Conservation (phyloP, 805 yeast species). For the Ogataea dorogensis region DNA sequence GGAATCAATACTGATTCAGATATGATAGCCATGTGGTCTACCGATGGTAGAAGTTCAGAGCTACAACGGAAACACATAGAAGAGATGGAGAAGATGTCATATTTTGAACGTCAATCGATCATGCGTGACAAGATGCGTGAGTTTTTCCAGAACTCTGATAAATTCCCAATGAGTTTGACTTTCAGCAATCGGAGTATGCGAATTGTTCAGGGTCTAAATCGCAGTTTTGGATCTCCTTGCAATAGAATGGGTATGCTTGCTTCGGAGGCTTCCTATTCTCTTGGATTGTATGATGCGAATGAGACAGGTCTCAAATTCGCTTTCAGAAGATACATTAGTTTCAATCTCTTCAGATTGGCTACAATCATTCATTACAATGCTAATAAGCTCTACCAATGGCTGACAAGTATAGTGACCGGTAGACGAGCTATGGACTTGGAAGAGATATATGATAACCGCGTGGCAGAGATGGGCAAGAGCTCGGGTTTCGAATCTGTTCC, state of each 20-base stretch:
- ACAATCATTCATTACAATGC: slow-evolving; percentile 29
- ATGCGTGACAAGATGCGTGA: slow-evolving; percentile 48
- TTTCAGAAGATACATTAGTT: slow-evolving; percentile 19
- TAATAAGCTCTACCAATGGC: slow-evolving; percentile 16
- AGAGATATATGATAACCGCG: slow-evolving; percentile 43
- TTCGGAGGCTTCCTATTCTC: slow-evolving; percentile 44
- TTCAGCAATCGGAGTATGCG: slow-evolving; percentile 72
- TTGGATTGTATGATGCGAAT: slow-evolving; percentile 16
- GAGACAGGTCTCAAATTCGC: slow-evolving; percentile 12
- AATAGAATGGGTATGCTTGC: slow-evolving; percentile 67
- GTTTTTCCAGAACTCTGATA: slow-evolving; percentile 59
- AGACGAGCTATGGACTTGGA: slow-evolving; percentile 40
- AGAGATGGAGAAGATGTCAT: slow-evolving; percentile 31
- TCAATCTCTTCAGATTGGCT: slow-evolving; percentile 17
- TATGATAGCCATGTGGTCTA: slow-evolving; percentile 56
- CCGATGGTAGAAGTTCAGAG: slow-evolving; percentile 46
- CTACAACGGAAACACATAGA: slow-evolving; percentile 24
- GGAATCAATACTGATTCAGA: slow-evolving; percentile 69
- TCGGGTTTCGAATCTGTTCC: slow-evolving; percentile 42
- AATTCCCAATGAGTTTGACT: slow-evolving; percentile 64
- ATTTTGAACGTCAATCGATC: slow-evolving; percentile 42
- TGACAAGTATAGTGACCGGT: slow-evolving; percentile 14
- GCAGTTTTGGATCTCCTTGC: slow-evolving; percentile 67
- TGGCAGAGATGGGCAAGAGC: slow-evolving; percentile 41
- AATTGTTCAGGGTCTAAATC: slow-evolving; percentile 69